These are phyloP conservation scores for Haplosporangium sp. DNA, from an alignment of 371 early-diverging fungal species.

Conservation along the genomic window DNA sequence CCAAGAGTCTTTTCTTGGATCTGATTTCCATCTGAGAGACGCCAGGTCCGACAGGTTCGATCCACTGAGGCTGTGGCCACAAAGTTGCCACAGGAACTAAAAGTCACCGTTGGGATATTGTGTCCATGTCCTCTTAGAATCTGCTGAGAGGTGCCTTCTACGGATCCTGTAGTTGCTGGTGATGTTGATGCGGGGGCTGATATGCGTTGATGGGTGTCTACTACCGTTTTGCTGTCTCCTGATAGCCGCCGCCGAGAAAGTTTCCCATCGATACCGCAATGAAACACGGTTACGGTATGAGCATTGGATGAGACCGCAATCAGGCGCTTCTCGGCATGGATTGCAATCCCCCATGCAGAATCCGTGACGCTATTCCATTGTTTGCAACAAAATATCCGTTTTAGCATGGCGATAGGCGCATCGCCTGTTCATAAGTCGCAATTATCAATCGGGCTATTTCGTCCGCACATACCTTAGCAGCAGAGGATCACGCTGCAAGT, in stretches of 20 bases:
- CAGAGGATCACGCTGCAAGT: constrained; percentile 37
- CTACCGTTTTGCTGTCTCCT: constrained; percentile 16
- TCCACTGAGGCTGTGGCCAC: constrained; percentile 60
- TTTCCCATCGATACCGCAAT: constrained; percentile 36
- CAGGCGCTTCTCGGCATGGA: constrained; percentile 50
- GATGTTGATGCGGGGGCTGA: not conserved
- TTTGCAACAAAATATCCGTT: not conserved
- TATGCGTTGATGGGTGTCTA: not conserved
- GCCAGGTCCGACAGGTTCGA: constrained; percentile 48
- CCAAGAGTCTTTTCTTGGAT: constrained; percentile 24
- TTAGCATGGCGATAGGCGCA: not conserved
- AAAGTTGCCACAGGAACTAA: constrained; percentile 56
- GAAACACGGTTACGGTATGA: constrained; percentile 56
- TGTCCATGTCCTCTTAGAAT: constrained; percentile 58
- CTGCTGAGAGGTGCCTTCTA: constrained; percentile 25
- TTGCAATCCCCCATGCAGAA: constrained; percentile 63
- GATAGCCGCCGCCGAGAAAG: constrained; percentile 4
- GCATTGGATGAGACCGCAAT: constrained; percentile 61
- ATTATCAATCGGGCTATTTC: no score
- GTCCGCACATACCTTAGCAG: constrained; percentile 27
- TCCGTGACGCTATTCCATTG: constrained; percentile 47
- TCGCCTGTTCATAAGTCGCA: no score
- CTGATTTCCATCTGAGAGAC: constrained; percentile 38
- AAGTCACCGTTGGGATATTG: constrained; percentile 60
- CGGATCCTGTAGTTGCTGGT: constrained; percentile 2